These are phyloP conservation scores for Populus simonii DNA, from an alignment of 345 rosid genomes.

Conservation along the genomic window DNA sequence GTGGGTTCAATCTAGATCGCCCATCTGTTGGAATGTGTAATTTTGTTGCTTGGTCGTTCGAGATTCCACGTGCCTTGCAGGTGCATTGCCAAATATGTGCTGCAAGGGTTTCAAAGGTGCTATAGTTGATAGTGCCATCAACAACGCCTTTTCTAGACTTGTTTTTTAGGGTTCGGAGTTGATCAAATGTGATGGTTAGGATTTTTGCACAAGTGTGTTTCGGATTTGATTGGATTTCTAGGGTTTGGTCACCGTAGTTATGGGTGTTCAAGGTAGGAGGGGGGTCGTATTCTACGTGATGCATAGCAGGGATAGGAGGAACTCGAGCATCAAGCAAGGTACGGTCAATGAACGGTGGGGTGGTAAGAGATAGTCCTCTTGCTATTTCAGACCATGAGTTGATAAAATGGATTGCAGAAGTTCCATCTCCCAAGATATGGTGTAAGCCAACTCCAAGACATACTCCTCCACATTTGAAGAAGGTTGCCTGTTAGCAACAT, in stretches of 20 bases:
- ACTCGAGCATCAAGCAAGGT: constrained; percentile 3
- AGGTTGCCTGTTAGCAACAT: constrained; percentile 18
- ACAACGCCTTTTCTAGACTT: neutral
- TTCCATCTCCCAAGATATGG: constrained; percentile 28
- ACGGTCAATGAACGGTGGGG: constrained; percentile 16
- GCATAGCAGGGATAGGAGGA: constrained; percentile 16
- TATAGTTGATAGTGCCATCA: neutral
- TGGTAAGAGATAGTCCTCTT: constrained; percentile 11
- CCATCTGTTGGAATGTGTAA: constrained; percentile 29
- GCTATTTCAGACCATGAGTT: constrained; percentile 29
- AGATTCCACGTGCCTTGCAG: constrained; percentile 22
- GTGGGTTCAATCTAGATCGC: constrained; percentile 39
- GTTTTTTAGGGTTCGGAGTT: constrained; percentile 20
- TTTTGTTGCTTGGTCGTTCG: constrained; percentile 21
- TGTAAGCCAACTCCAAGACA: constrained; percentile 21
- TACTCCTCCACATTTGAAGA: constrained; percentile 32
- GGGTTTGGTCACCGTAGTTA: neutral
- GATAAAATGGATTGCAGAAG: constrained; percentile 11
- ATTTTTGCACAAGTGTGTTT: neutral
- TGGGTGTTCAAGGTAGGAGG: constrained; percentile 13
- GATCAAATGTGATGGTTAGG: constrained; percentile 16
- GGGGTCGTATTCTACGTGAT: constrained; percentile 25
- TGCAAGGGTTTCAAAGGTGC: constrained; percentile 12
- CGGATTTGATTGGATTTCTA: no score
- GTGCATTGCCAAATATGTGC: constrained; percentile 37